Conservation (phyloP, 306 rosid genomes). For the Acacia acuminata region DNA sequence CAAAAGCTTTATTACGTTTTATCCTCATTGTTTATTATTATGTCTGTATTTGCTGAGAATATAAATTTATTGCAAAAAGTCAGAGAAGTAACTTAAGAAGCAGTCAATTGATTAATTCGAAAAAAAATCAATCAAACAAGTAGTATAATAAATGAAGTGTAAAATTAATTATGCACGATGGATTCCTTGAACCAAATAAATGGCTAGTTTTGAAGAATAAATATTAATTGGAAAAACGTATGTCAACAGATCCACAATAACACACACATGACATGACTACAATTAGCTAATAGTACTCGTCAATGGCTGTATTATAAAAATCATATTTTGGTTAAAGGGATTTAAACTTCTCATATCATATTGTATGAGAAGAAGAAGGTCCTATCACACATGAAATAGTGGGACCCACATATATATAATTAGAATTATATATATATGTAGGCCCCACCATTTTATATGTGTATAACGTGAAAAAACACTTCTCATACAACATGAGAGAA, state of each 20-base stretch:
- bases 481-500: too few species aligned
- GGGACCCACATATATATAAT: too few species aligned
- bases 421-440: too few species aligned
- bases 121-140: not conserved
- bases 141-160: not conserved
- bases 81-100: not conserved
- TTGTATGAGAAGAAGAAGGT: too few species aligned
- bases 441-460: too few species aligned
- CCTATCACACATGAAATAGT: too few species aligned
- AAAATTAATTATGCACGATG: not conserved
- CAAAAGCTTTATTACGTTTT: not conserved
- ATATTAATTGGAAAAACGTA: not conserved
- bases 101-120: not conserved
- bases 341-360: too few species aligned
- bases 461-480: too few species aligned
- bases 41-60: not conserved
- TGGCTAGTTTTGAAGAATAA: not conserved
- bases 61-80: not conserved
- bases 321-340: too few species aligned
- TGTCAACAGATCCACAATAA: too few species aligned
- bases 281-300: not conserved
- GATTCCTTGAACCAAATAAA: not conserved
- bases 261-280: not conserved
- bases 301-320: too few species aligned
- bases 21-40: not conserved